Base-by-base conservation (phyloP, 768 basidiomycete species). In the Boletus rufocinnamomeus region DNA sequence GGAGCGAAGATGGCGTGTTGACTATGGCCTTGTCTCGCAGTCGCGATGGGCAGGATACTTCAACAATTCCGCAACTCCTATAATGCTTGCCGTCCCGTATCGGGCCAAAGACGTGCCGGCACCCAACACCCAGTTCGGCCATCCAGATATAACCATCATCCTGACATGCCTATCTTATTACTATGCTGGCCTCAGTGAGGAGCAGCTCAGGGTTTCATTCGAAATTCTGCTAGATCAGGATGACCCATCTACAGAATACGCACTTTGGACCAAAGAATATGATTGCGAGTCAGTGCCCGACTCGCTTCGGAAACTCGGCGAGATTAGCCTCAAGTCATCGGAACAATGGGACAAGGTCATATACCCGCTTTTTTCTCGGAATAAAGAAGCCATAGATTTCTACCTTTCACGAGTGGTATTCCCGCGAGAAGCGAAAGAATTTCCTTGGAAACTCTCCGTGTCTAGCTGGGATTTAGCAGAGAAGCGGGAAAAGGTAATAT, bases 381-480 rank as follows among this genome's bases (percentile, higher is more conserved):
- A 63, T 9, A 47, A 56, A 23, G 52, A 30, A 8, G 14, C 50
- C 0, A 41, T 64, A 5, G 55, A 64, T 21, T 51, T 60, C n/a
- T 64, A 60, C 46, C 60, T 76, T 1, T 70, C 74, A 0, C 51
- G 53, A 17, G 61, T 72, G 1, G 76, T 78, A 9, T 78, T 76
- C 30, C 77, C 74, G 0, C 66, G 61, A 27, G 64, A 73, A 23
- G 71, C 67, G 0, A 73, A 67, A 37, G 75, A 69, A 32, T 77
- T 72, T 45, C 64, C 63, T 0, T 51, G 25, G 7, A 77, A 74
- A 35, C 50, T 78, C 2, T 47, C 67, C 0, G 64, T 58, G 0
- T 70, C 71, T 3, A 61, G 66, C 2, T 78, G 77, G 75, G 75
- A 78, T 58, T 63, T 76, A n/a, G 75, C 73, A 2, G 56, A 66